These are phyloP conservation scores for Aspergillus alliaceus DNA, from an alignment of 2,329 filamentous ascomycete species.

Conservation along the genomic window DNA sequence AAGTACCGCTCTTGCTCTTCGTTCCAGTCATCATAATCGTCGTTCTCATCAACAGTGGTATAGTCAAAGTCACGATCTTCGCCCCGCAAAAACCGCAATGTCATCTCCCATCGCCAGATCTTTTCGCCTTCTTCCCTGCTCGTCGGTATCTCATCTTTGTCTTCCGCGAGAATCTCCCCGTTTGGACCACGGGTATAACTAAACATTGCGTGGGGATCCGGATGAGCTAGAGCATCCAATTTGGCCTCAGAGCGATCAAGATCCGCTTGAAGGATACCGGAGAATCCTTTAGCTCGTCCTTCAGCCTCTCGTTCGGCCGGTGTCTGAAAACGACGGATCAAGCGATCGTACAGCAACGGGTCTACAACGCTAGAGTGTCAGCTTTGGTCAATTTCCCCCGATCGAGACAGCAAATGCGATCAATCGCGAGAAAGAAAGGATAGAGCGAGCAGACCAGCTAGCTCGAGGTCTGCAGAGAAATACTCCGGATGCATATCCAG, in stretches of 20 bases:
- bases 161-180: conserved; percentile 59
- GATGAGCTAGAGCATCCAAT: conserved; percentile 61
- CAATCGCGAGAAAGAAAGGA: conserved; percentile 23
- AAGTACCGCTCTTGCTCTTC: conserved; percentile 75
- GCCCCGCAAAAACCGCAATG: conserved; percentile 71
- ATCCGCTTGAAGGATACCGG: conserved; percentile 75
- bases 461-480: conserved; percentile 63
- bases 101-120: conserved; percentile 72
- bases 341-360: conserved; percentile 76
- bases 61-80: conserved; percentile 81
- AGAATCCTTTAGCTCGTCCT: conserved; percentile 72
- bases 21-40: conserved; percentile 67
- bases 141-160: conserved; percentile 56
- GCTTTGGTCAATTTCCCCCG: conserved; percentile 18
- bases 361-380: conserved; percentile 50
- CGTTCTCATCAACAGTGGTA: conserved; percentile 65
- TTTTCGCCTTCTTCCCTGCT: conserved; percentile 66
- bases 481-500: conserved; percentile 72
- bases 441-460: conserved; percentile 54
- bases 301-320: conserved; percentile 71
- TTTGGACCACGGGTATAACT: conserved; percentile 52
- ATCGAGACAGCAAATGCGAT: conserved; percentile 12
- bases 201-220: conserved; percentile 51
- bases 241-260: conserved; percentile 75
- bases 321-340: conserved; percentile 76